These are phyloP conservation scores for Suillus decipiens DNA, from an alignment of 768 basidiomycete genomes.

Conservation along the genomic window DNA sequence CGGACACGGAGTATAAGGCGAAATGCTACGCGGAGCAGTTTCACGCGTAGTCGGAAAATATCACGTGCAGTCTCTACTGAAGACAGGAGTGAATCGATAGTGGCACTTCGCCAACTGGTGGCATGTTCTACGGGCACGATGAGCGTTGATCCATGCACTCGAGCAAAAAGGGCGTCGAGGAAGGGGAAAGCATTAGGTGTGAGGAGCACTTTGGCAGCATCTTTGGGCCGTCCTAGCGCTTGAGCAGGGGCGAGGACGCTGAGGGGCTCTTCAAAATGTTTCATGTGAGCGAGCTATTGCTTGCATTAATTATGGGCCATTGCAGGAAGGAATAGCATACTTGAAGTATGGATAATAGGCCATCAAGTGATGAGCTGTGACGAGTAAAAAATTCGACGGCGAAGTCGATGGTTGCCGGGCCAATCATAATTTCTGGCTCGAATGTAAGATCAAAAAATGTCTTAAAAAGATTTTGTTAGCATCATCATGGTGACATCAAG, in stretches of 20 bases:
- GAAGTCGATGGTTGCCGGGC: slow-evolving; percentile 56
- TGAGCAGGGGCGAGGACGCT: slow-evolving; percentile 31
- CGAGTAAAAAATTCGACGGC: slow-evolving; percentile 59
- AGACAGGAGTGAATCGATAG: slow-evolving; percentile 33
- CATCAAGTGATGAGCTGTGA: slow-evolving; percentile 58
- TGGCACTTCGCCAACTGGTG: slow-evolving; percentile 27
- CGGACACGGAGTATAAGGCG: slow-evolving; percentile 46
- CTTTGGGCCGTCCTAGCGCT: slow-evolving; percentile 1
- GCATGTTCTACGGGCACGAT: slow-evolving; percentile 19
- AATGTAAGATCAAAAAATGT: slow-evolving; percentile 67
- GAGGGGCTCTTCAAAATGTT: slow-evolving; percentile 70
- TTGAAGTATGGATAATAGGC: slow-evolving; percentile 60
- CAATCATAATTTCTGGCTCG: slow-evolving; percentile 61
- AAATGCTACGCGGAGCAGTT: slow-evolving; percentile 48
- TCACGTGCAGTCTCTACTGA: slow-evolving; percentile 41
- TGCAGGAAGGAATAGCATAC: slow-evolving; percentile 35
- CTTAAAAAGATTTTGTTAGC: slow-evolving; percentile 31
- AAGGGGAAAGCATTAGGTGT: slow-evolving; percentile 31
- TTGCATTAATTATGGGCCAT: not conserved
- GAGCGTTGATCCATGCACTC: slow-evolving; percentile 30
- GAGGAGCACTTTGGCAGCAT: slow-evolving; percentile 15
- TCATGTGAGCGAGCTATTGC: slow-evolving; percentile 60
- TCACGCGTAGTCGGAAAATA: slow-evolving; percentile 33
- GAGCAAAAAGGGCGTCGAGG: slow-evolving; percentile 40
- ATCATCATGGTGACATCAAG: not conserved